Evolutionary conservation across 139 green algal genomes (phyloP).

Genomic region (Tetradesmus obliquus): DNA sequence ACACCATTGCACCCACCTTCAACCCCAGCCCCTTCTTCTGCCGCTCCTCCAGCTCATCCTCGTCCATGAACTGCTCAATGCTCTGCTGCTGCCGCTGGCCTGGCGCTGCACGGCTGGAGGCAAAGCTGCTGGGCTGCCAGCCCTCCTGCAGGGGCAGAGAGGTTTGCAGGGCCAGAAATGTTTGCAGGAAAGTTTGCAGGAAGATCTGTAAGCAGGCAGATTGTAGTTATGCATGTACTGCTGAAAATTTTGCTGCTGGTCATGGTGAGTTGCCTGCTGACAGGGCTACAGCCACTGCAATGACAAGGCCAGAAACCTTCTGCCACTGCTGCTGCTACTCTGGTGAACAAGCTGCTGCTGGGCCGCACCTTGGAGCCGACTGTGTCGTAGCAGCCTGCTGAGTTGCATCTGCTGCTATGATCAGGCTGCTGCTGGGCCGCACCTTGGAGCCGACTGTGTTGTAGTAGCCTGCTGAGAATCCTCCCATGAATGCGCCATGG

Average conservation of each 20-base stretch:
- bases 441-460: constrained; percentile 94
- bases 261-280: not conserved
- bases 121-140: constrained; percentile 85
- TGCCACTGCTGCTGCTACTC: too few species aligned
- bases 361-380: too few species aligned
- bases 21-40: constrained; percentile 51
- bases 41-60: constrained; percentile 91
- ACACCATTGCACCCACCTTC: constrained; percentile 41
- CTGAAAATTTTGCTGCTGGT: not conserved
- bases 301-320: not conserved
- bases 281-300: not conserved
- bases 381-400: not conserved
- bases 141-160: constrained; percentile 69
- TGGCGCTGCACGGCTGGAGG: constrained; percentile 68
- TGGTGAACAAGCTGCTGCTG: not conserved
- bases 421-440: not conserved
- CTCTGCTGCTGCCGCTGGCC: constrained; percentile 61
- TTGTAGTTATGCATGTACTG: not conserved
- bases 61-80: constrained; percentile 94
- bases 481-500: constrained; percentile 97
- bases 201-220: not conserved
- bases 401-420: not conserved
- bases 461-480: constrained; percentile 94
- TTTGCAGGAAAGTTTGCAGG: not conserved
- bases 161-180: not conserved